Evolutionary conservation across 257 asterid species (phyloP).

Genomic region (Primulina eburnea): DNA sequence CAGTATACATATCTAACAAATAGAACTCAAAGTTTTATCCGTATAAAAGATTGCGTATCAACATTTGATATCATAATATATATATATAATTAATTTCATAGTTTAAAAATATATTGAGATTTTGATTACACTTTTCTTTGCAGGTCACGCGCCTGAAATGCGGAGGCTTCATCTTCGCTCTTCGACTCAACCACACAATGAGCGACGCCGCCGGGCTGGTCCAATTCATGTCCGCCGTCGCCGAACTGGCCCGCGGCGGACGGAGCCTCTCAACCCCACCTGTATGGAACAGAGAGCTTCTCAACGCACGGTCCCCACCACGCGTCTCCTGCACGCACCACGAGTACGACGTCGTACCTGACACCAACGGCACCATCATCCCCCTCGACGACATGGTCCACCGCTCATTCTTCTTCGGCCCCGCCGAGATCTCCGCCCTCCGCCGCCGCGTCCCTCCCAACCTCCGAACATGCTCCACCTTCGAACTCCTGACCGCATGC

Average conservation of each 20-base stretch:
- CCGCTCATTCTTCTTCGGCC: conserved; percentile 51
- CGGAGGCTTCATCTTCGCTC: conserved; percentile 60
- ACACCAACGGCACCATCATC: conserved; percentile 35
- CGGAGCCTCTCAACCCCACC: conserved; percentile 41
- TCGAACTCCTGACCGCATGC: conserved; percentile 49
- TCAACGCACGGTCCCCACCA: conserved; percentile 50
- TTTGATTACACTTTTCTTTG: background rate
- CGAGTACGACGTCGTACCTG: conserved; percentile 46
- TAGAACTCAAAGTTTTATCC: no score
- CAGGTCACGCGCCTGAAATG: conserved; percentile 71
- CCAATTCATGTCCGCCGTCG: conserved; percentile 59
- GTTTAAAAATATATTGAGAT: no score
- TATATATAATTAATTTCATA: no score
- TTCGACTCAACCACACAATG: conserved; percentile 66
- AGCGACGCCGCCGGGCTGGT: conserved; percentile 59
- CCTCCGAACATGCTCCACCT: conserved; percentile 40
- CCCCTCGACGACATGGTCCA: conserved; percentile 45
- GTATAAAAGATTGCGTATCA: no score
- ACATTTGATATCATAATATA: no score
- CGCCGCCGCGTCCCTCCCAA: conserved; percentile 38
- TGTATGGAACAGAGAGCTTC: conserved; percentile 58
- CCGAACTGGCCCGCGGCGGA: conserved; percentile 60
- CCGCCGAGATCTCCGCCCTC: conserved; percentile 41
- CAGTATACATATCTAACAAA: no score
- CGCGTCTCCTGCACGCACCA: conserved; percentile 35